phyloP scores from a whole-genome alignment of 148 eudicot species.

The Cornus controversa region DNA sequence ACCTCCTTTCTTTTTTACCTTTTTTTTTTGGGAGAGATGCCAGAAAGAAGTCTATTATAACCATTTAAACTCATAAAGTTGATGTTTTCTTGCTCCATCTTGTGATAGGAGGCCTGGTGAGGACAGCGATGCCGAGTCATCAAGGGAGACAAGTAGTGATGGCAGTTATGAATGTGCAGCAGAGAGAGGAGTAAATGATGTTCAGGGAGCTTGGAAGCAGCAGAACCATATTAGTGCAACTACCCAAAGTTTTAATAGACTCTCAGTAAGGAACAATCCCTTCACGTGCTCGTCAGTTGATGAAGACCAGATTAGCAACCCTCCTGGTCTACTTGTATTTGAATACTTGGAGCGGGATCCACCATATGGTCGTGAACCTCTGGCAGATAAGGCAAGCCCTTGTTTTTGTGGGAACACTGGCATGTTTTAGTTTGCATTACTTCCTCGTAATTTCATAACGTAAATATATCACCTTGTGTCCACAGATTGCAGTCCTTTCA shows the following conservation, averaged over 20 bases:
- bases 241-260: constrained; percentile 45
- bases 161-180: constrained; percentile 58
- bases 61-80: background rate
- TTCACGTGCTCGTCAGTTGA: constrained; percentile 49
- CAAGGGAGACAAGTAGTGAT: constrained; percentile 72
- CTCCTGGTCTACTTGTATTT: constrained; percentile 60
- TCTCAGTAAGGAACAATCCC: constrained; percentile 36
- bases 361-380: constrained; percentile 83
- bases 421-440: background rate
- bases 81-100: constrained; percentile 2
- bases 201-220: constrained; percentile 35
- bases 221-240: constrained; percentile 33
- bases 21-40: no score
- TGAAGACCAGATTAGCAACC: constrained; percentile 59
- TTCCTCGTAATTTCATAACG: background rate
- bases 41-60: background rate
- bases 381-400: constrained; percentile 80
- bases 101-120: constrained; percentile 68
- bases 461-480: constrained; percentile 5
- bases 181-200: constrained; percentile 36
- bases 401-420: background rate
- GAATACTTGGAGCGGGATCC: constrained; percentile 67
- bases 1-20: no score
- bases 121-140: constrained; percentile 84
- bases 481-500: constrained; percentile 71